Conservation (phyloP, 2,329 filamentous ascomycete genomes). For the Aspergillus tamarii region DNA sequence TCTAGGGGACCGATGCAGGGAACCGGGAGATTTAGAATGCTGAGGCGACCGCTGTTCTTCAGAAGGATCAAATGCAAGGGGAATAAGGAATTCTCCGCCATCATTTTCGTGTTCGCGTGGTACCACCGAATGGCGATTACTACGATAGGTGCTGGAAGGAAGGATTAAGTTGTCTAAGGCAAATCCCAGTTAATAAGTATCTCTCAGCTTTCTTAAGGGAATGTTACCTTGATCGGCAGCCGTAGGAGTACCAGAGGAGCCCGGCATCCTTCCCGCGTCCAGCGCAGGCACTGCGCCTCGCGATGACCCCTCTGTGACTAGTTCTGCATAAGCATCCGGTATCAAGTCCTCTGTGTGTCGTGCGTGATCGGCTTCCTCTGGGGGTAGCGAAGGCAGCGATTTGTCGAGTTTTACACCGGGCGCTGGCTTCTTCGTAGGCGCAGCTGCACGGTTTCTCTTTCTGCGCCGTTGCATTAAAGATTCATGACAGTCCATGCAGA, state of each 20-base stretch:
- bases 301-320: constrained; percentile 29
- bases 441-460: constrained; percentile 75
- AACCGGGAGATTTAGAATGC: constrained; percentile 34
- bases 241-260: constrained; percentile 26
- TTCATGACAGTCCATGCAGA: constrained; percentile 99
- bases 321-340: constrained; percentile 66
- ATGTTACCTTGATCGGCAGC: constrained; percentile 35
- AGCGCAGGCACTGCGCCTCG: constrained; percentile 27
- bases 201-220: not conserved
- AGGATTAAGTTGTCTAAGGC: constrained; percentile 65
- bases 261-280: constrained; percentile 28
- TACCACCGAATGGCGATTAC: constrained; percentile 73
- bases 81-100: constrained; percentile 73
- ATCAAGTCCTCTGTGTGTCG: constrained; percentile 59
- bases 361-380: constrained; percentile 66
- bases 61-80: constrained; percentile 73
- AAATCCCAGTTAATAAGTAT: not conserved
- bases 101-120: constrained; percentile 60
- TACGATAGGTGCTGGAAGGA: constrained; percentile 76
- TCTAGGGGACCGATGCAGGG: constrained; percentile 28
- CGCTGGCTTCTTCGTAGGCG: constrained; percentile 35
- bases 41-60: constrained; percentile 57
- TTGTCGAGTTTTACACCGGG: constrained; percentile 75
- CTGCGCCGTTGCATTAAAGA: constrained; percentile 89
- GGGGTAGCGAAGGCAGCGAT: constrained; percentile 86